Base-by-base conservation (phyloP, 2,329 filamentous ascomycete species). In the Phoma sp. region DNA sequence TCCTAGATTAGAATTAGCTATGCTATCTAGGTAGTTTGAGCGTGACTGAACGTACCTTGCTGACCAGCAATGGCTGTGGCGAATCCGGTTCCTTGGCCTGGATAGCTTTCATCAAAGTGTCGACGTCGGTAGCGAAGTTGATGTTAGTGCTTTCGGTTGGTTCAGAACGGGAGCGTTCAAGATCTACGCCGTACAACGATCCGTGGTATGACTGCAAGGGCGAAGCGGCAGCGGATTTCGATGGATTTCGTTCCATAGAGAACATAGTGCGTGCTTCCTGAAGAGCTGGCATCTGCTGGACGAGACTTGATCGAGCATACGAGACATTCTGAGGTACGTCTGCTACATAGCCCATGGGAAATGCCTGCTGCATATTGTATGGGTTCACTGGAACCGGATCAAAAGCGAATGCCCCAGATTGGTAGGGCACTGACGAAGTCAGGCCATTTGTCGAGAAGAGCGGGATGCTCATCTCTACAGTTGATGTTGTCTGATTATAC, bases 81-180 rank as follows among this genome's bases (percentile, higher is more conserved):
- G 77, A 69, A 15, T 74, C 73, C 12, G 80, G 77, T 18, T 81
- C 76, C 67, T 89, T 90, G 37, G 84, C 79, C 73, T 96, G 92
- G 38, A 97, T 93, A 0, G 89, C 86, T 74, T 89, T 92, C 92
- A 97, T 96, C 34, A 98, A 78, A 34, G 87, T 87, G 71, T 97
- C 93, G 30, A 97, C 87, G 54, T 91, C 86, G 0, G 92, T 96
- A n/a, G 85, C 83, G 71, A 93, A 93, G 56, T 84, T 82, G 32
- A 85, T 77, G n/a, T 84, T 79, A 59, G 55, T 66, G 25, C 69
- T 59, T 49, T 74, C 76, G 4, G 68, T 70, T 20, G 74, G 69
- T 20, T 81, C 74, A 1, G 78, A 74, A 53, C 79, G 76, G 25
- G 80, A 76, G 9, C 79, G 60, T 77, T 77, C 72, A 81, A 84